Base-by-base conservation (phyloP, 768 basidiomycete genomes). In the Tulasnella sp. region DNA sequence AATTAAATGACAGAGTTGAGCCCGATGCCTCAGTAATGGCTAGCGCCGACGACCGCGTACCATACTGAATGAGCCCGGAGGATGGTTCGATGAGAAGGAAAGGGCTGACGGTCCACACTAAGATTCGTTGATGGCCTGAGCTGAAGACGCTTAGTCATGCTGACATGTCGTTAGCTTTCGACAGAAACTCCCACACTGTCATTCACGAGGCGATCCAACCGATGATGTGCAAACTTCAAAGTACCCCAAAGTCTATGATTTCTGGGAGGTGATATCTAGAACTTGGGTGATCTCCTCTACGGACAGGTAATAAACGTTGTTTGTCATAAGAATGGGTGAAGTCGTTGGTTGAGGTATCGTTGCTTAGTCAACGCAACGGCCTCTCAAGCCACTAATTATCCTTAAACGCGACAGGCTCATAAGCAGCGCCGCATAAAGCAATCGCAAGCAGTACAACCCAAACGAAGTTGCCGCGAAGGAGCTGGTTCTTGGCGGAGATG, bases 81-180 rank as follows among this genome's bases (percentile, higher is more conserved):
- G 57, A 61, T 26, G 29, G 57, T 61, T 61, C 20, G 9, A 61
- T 61, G 57, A 11, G 29, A 23, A 26, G 57, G 57, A 61, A 29
- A 29, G 57, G 55, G 10, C 29, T n/a, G 29, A 11, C 29, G 23
- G 57, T 61, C 57, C n/a, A 61, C 26, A 15, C 57, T 29, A 29
- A 61, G 57, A 61, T 61, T 61, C 57, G 57, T 61, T 61, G 57
- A 61, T 61, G 57, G 57, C 29, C 57, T 61, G 57, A 61, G 57
- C 57, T 61, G 23, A 23, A 61, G 57, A n/a, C n/a, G 57, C 57
- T 61, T 61, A 61, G 57, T 61, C 57, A 61, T 29, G 57, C 57
- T 61, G 57, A 61, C 57, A 23, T 16, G n/a, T 61, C n/a, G 57
- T 26, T 61, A 3, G n/a, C n/a, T 26, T 26, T 61, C 57, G 57